Percentiles rank a stretch among this genome's conserved stretches.
phyloP scores from a whole-genome alignment of 2,329 filamentous ascomycete genomes.

The Cladobotryum mycophilum region DNA sequence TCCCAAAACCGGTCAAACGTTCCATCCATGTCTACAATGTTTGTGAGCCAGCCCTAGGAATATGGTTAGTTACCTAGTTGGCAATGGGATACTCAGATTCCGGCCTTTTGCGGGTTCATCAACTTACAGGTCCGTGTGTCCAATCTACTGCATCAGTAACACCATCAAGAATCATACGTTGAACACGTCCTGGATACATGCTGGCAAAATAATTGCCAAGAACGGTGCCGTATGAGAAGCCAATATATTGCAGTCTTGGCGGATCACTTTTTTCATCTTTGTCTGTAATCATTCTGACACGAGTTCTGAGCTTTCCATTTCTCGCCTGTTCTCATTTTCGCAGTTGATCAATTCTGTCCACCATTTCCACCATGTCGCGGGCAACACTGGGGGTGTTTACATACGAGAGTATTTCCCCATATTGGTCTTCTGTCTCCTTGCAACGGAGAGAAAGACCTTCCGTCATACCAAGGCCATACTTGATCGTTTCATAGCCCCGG shows the following conservation, averaged over 20 bases:
- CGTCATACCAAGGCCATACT: conserved; percentile 17
- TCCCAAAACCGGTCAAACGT: background rate
- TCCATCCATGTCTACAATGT: background rate
- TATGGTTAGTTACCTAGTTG: background rate
- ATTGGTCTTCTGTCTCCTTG: conserved; percentile 7
- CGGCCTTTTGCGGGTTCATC: no score
- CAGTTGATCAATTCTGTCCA: conserved; percentile 31
- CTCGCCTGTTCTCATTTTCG: conserved; percentile 9
- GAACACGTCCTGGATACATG: conserved; percentile 37
- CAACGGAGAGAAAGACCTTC: conserved; percentile 24
- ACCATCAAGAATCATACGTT: conserved; percentile 35
- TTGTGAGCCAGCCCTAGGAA: conserved; percentile 4
- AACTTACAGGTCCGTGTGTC: conserved; percentile 1
- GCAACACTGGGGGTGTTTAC: conserved; percentile 31
- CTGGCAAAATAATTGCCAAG: conserved; percentile 34
- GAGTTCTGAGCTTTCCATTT: no score
- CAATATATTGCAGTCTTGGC: conserved; percentile 25
- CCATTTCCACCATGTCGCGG: conserved; percentile 36
- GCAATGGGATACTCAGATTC: background rate
- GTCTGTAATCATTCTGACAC: no score
- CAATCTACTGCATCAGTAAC: conserved; percentile 20
- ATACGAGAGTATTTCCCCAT: conserved; percentile 23
- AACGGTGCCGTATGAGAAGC: conserved; percentile 35
- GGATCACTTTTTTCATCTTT: background rate
- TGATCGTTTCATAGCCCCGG: conserved; percentile 13